Evolutionary conservation across 768 basidiomycete genomes (phyloP), one percentile per base, ranked within the genome.

Genomic region (Harrya chromipes): DNA sequence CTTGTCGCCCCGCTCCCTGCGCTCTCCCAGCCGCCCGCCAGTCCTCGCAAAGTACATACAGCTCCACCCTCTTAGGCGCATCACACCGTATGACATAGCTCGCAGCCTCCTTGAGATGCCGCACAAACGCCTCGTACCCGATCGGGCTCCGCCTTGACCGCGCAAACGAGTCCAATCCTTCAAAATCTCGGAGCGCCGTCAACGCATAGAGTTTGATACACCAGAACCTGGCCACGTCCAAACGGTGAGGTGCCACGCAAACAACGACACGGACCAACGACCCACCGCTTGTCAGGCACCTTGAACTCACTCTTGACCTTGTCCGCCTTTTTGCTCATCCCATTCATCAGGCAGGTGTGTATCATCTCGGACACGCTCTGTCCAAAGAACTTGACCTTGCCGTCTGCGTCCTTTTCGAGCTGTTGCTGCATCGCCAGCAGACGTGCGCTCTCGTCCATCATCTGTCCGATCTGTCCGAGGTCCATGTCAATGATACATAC

Each of bases 81-180:
- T 98, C 97, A 60, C 95, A 98, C 24, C 84, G 82, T 2, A 84
- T 68, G 19, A 98, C 89, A 62, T 87, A 98, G 4, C 72, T 49
- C 1, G 82, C 72, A 4, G 91, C 97, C 62, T 95, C 88, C 61
- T 81, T 89, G 23, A 68, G 60, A 56, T 90, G 83, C 33, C 76
- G 81, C 21, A 94, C 92, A 64, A 93, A 93, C 0, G 87, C 79
- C 63, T 97, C 94, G 62, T 95, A 98, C 1, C 97, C 95, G 50
- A 98, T 97, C 4, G 95, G 94, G 66, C 88, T 92, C 57, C 91
- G 81, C 68, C 82, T 94, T 31, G 86, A 87, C 58, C 84, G 87
- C 2, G 93, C 82, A 64, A 99, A 95, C 0, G 77, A 64, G 41
- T 97, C 93, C 13, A 98, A 76, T 2, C 79, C 83, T 27, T 94